Base-by-base conservation (phyloP, 2,329 filamentous ascomycete genomes). In the Coniella lustricola region DNA sequence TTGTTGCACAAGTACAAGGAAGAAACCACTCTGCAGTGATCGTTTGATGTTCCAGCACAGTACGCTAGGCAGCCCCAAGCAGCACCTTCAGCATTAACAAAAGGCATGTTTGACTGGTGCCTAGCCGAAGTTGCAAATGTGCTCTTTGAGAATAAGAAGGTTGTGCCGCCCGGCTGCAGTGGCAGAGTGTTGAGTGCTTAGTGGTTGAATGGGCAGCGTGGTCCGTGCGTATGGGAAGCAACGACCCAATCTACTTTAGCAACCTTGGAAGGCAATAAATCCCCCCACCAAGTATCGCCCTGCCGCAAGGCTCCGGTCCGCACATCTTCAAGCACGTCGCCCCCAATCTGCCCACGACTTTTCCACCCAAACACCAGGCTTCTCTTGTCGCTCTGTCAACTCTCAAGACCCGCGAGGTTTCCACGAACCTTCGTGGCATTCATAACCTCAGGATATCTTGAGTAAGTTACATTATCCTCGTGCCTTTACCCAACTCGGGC, bases 281-380 rank as follows among this genome's bases (percentile, higher is more conserved):
- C 45, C 25, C 48, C 54, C 54, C 25, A 29, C 25, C 55, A 48
- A 53, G 42, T 39, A 44, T 34, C 29, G 49, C 14, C 2, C 29
- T 33, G 16, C 25, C 8, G 29, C 33, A 39, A 35, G 41, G 50
- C 50, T 42, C 29, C 33, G 41, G 29, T 35, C 29, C 31, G 45
- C 34, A 34, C 14, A 39, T 47, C 40, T 46, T 41, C 48, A 33
- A 21, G 17, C 37, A 16, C 17, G 8, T 25, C 29, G 29, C 25
- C 29, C 29, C 29, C 8, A 16, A 33, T 12, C 36, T 21, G 32
- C 29, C 16, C 22, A 36, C 20, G 25, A n/a, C 37, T 25, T 29
- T n/a, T 20, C 4, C 33, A 14, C 33, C 37, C 14, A 16, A 9
- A 12, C 29, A 37, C 25, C 35, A 25, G 40, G 36, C 35, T 20